These are phyloP conservation scores for Epichloe festucae DNA, from an alignment of 2,329 filamentous ascomycete genomes.

Conservation along the genomic window DNA sequence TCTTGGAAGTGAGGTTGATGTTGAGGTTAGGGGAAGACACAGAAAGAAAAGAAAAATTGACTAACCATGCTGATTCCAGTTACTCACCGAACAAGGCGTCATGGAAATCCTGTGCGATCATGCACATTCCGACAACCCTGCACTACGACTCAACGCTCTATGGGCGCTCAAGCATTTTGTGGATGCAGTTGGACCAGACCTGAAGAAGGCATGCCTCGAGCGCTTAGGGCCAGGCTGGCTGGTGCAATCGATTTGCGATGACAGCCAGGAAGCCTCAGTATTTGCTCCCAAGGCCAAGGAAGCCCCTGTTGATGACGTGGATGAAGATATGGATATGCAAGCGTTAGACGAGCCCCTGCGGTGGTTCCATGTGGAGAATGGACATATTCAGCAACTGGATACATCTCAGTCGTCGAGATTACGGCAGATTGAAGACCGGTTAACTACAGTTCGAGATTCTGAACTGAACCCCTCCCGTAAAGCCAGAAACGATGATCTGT, in stretches of 20 bases:
- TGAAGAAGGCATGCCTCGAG: conserved; percentile 67
- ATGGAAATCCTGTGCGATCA: conserved; percentile 70
- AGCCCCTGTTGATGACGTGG: conserved; percentile 27
- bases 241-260: conserved; percentile 59
- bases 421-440: conserved; percentile 35
- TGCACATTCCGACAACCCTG: conserved; percentile 67
- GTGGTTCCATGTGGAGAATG: conserved; percentile 22
- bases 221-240: conserved; percentile 71
- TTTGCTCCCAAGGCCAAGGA: conserved; percentile 22
- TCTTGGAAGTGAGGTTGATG: neutral
- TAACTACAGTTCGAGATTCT: conserved; percentile 43
- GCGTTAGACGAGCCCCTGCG: conserved; percentile 30
- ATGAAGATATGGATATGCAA: conserved; percentile 47
- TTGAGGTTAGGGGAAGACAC: conserved; percentile 1
- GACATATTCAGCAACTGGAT: conserved; percentile 20
- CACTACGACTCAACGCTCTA: conserved; percentile 69
- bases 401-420: conserved; percentile 28
- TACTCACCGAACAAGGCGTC: conserved; percentile 60
- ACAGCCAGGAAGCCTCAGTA: conserved; percentile 40
- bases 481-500: conserved; percentile 63
- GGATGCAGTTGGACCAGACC: conserved; percentile 52
- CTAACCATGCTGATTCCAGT: conserved; percentile 30
- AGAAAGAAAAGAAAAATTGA: neutral
- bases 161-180: conserved; percentile 93
- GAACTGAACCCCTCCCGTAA: conserved; percentile 57